phyloP scores from a whole-genome alignment of 2,329 filamentous ascomycete species.

The Amauroascus niger region DNA sequence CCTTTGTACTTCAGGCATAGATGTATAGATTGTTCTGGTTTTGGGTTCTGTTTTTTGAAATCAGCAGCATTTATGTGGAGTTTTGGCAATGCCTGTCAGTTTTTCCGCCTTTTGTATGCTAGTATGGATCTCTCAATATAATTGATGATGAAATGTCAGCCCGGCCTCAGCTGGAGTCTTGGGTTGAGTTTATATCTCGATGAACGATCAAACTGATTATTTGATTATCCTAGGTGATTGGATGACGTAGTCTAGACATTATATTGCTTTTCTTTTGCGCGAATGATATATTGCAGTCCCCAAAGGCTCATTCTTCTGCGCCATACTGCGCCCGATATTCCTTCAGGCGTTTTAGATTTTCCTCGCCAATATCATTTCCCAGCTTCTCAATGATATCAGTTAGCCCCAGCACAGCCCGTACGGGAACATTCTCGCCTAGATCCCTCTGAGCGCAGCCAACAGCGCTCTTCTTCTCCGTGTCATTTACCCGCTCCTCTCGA shows the following conservation, averaged over 20 bases:
- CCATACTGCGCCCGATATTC: slow-evolving; percentile 54
- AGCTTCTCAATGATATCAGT: slow-evolving; percentile 70
- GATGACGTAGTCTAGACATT: not conserved
- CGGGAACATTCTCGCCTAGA: slow-evolving; percentile 60
- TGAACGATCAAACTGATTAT: no score
- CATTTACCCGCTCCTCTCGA: slow-evolving; percentile 53
- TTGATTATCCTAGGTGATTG: no score
- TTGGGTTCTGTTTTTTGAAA: not conserved
- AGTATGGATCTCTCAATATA: not conserved
- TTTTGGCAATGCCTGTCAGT: not conserved
- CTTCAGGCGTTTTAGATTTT: slow-evolving; percentile 58
- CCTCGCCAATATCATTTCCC: slow-evolving; percentile 51
- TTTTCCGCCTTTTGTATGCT: not conserved
- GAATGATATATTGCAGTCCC: no score
- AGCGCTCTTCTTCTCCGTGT: slow-evolving; percentile 60
- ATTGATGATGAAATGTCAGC: not conserved
- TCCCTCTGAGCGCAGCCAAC: slow-evolving; percentile 78
- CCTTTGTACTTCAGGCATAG: not conserved
- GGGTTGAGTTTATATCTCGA: not conserved
- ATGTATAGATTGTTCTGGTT: not conserved
- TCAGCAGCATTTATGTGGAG: not conserved
- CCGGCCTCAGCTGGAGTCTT: not conserved
- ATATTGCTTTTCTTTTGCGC: not conserved
- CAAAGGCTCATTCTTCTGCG: slow-evolving; percentile 19
- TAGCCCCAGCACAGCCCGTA: slow-evolving; percentile 66